Base-by-base conservation (phyloP, 2,329 filamentous ascomycete genomes). In the Arthroderma sp. region DNA sequence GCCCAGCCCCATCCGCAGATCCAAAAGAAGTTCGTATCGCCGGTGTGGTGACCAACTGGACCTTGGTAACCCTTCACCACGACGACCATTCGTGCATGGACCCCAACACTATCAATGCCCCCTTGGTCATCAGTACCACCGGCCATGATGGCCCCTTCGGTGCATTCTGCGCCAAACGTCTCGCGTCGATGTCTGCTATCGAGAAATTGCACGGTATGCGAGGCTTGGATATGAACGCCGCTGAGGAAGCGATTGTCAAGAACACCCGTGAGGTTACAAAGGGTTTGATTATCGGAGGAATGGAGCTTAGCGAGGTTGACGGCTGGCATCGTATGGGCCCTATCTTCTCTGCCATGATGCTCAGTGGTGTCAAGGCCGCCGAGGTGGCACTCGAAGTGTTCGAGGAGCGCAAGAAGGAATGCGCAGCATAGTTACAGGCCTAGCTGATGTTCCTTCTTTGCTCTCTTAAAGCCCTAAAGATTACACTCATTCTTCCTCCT, bases 31-130 rank as follows among this genome's bases (percentile, higher is more conserved):
- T 93, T 37, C 79, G 83, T 50, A 80, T 94, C 52, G 83, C 85
- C 6, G 87, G 87, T 56, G 87, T 94, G 1, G 88, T 95, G 45
- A 93, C 85, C 57, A 95, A 95, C 75, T 95, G 87, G 87, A 94
- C 87, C 1, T 75, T 94, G 28, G 87, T 94, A 40, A 78, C 81
- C 37, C 83, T 89, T 73, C 82, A 88, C 64, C 83, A 88, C 64
- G 83, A 87, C 60, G 83, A 89, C 62, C 86, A 94, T 70, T 84
- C 78, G 49, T 94, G 87, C 81, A 94, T 94, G 87, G 88, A 94
- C 64, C 87, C 87, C 54, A 94, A 91, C 77, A 94, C 87, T 57
- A 94, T 94, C 75, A 94, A 94, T 61, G 85, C 86, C 0, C 86
- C 87, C 1, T 65, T 94, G 47, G 72, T 94, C 59, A 83, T 95